Conservation (phyloP, 163 green algal species). For the Prototheca wickerhamii region DNA sequence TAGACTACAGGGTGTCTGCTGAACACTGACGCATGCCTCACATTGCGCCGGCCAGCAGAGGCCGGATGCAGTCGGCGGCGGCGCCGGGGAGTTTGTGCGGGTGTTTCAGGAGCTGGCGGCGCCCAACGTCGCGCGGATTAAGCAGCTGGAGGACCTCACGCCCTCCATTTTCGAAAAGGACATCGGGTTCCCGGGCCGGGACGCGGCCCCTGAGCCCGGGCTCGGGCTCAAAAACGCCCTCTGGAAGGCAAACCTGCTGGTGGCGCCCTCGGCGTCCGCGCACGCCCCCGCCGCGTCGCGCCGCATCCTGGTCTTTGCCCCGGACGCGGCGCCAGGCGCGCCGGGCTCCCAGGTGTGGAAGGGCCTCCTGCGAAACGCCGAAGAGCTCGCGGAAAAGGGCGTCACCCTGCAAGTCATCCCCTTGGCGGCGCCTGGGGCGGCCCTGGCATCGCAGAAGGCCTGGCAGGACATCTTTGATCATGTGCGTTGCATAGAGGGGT, state of each 20-base stretch:
- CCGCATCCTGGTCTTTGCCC: neutral
- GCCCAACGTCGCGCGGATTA: slow-evolving; percentile 21
- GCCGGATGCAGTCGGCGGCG: neutral
- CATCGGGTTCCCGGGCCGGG: neutral
- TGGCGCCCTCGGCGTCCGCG: neutral
- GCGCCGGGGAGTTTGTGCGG: neutral
- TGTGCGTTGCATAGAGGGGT: neutral
- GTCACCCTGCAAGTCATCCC: neutral
- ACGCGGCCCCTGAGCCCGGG: neutral
- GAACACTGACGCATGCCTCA: neutral
- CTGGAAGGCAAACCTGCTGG: neutral
- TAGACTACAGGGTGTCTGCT: no score
- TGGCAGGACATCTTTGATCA: slow-evolving; percentile 2
- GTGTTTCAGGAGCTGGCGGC: slow-evolving; percentile 19
- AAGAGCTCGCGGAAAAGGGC: neutral
- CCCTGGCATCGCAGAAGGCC: neutral
- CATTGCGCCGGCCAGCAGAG: neutral
- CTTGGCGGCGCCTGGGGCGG: neutral
- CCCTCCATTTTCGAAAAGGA: neutral
- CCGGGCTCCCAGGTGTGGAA: neutral
- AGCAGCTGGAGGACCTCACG: slow-evolving; percentile 10
- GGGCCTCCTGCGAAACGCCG: neutral
- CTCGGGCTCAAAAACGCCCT: neutral
- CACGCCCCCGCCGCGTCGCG: neutral
- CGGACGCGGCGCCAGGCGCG: neutral